phyloP scores from a whole-genome alignment of 805 yeast species.

The Starmerella powellii region DNA sequence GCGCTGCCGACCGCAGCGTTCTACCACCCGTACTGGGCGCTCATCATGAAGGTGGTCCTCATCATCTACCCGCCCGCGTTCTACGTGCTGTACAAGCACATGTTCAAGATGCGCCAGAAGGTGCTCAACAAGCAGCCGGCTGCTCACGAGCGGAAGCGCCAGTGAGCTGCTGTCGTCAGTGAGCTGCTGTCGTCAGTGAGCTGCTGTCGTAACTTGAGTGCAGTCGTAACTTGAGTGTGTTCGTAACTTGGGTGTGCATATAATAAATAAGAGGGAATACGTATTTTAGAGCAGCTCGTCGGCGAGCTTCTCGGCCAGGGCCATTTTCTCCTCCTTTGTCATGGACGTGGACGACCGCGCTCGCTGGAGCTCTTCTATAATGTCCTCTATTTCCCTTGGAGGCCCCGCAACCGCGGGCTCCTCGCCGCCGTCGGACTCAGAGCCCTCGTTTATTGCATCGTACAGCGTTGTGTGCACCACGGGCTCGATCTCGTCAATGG shows the following conservation, averaged over 20 bases:
- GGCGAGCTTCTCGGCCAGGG: conserved; percentile 29
- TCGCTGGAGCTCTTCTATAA: conserved; percentile 23
- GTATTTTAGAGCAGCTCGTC: conserved; percentile 24
- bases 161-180: too few relatives aligned
- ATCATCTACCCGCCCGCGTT: conserved; percentile 74
- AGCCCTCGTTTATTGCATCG: conserved; percentile 7
- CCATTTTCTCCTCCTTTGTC: conserved; percentile 26
- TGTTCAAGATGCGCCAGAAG: conserved; percentile 79
- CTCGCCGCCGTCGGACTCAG: conserved; percentile 2
- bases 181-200: too few relatives aligned
- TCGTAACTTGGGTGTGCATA: too few relatives aligned
- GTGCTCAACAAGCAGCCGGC: conserved; percentile 31
- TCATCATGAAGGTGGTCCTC: conserved; percentile 45
- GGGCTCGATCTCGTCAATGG: conserved; percentile 23
- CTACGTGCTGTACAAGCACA: conserved; percentile 70
- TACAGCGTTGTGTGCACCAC: conserved; percentile 12
- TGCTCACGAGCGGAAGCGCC: conserved; percentile 9
- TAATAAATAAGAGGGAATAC: too few relatives aligned
- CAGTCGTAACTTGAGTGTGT: too few relatives aligned
- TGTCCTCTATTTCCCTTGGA: conserved; percentile 23
- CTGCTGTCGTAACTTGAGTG: too few relatives aligned
- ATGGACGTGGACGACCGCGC: conserved; percentile 22
- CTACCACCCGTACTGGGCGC: conserved; percentile 38
- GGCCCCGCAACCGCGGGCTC: neutral
- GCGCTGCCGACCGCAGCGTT: conserved; percentile 56